Conservation (phyloP, 1,284 basidiomycete species). For the Rhodotorula sp. region DNA sequence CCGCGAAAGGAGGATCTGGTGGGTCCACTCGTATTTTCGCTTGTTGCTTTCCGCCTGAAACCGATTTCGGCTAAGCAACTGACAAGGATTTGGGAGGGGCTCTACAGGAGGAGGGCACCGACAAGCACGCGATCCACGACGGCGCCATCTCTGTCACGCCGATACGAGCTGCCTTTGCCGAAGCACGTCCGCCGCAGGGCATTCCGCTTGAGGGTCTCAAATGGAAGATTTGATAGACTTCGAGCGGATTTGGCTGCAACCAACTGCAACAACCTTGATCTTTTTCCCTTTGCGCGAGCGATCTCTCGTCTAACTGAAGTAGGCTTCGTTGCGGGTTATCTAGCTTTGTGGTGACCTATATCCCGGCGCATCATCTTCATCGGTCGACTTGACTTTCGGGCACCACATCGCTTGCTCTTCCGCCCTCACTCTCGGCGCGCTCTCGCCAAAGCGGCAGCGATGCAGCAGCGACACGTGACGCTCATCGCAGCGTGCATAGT, state of each 20-base stretch:
- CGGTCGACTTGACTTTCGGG: not conserved
- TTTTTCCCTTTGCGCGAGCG: not conserved
- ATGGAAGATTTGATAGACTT: constrained; percentile 19
- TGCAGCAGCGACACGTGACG: constrained; percentile 37
- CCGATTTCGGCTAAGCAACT: not conserved
- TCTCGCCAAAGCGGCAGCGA: not conserved
- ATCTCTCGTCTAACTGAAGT: not conserved
- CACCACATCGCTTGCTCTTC: not conserved
- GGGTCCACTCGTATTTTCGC: not conserved
- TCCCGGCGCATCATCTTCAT: no score
- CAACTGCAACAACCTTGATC: not conserved
- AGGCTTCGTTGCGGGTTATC: not conserved
- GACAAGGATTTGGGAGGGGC: not conserved
- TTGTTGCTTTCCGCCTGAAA: not conserved
- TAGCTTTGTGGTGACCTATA: no score
- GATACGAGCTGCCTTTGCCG: constrained; percentile 67
- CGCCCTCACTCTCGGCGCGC: not conserved
- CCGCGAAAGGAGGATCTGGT: constrained; percentile 62
- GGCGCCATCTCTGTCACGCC: constrained; percentile 72
- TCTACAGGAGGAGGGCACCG: constrained; percentile 59
- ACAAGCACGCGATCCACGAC: constrained; percentile 67
- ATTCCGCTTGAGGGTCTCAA: constrained; percentile 10
- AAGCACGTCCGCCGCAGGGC: constrained; percentile 23
- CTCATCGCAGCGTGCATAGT: constrained; percentile 46
- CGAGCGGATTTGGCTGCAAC: not conserved